Evolutionary conservation across 805 yeast species (phyloP).

Genomic region (Lipomyces orientalis): DNA sequence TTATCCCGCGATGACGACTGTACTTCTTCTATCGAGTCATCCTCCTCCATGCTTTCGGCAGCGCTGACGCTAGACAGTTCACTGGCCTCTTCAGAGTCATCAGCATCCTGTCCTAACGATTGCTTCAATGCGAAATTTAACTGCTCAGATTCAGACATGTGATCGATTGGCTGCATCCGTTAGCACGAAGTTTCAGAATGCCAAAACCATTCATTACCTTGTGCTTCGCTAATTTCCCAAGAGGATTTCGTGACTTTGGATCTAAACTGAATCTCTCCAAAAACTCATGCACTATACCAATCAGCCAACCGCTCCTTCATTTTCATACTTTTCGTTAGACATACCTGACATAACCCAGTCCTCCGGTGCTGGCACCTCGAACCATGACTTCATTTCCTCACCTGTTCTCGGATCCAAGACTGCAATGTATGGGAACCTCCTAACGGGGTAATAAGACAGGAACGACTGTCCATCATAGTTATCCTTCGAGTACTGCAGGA

Average conservation of each 20-base stretch:
- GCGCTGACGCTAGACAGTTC: constrained; percentile 45
- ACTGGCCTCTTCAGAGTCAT: constrained; percentile 43
- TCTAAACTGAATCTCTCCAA: constrained; percentile 67
- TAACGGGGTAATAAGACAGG: constrained; percentile 72
- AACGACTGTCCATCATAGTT: constrained; percentile 76
- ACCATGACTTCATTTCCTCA: constrained; percentile 81
- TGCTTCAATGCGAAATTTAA: constrained; percentile 74
- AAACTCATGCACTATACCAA: constrained; percentile 61
- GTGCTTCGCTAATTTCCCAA: constrained; percentile 51
- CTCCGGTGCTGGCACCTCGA: constrained; percentile 45
- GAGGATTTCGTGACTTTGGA: constrained; percentile 68
- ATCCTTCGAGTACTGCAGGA: constrained; percentile 83
- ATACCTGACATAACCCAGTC: constrained; percentile 31
- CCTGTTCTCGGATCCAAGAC: constrained; percentile 96
- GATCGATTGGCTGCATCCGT: constrained; percentile 51
- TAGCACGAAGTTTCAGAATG: background rate
- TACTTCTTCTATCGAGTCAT: constrained; percentile 31
- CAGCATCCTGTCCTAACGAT: constrained; percentile 53
- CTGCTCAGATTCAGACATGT: constrained; percentile 85
- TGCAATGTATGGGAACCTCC: constrained; percentile 80
- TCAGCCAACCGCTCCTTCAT: background rate
- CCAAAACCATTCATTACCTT: constrained; percentile 46
- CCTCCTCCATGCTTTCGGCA: constrained; percentile 22
- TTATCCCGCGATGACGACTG: constrained; percentile 19
- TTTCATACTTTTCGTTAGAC: background rate